Evolutionary conservation across 2,329 filamentous ascomycete genomes (phyloP).

Genomic region (Mycosphaerella sp.): DNA sequence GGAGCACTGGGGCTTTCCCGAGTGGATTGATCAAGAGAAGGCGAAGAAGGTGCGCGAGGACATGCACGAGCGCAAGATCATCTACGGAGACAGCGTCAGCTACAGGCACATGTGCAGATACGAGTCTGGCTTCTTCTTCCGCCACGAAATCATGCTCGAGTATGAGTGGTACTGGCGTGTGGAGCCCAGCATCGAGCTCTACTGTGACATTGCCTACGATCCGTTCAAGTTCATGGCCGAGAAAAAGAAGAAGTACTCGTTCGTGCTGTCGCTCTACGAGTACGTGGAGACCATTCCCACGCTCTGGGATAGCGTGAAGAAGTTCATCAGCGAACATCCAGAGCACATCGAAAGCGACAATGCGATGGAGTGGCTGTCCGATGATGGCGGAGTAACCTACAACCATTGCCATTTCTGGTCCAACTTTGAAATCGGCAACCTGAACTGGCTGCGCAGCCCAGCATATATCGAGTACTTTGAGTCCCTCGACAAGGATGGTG

Average conservation of each 20-base stretch:
- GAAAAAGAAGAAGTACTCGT: conserved; percentile 96
- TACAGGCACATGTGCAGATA: conserved; percentile 99
- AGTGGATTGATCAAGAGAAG: conserved; percentile 92
- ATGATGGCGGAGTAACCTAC: conserved; percentile 85
- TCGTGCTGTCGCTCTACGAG: conserved; percentile 91
- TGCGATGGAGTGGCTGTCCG: conserved; percentile 83
- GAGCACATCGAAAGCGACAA: conserved; percentile 82
- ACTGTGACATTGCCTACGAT: conserved; percentile 92
- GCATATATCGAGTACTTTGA: conserved; percentile 89
- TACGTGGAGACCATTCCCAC: conserved; percentile 95
- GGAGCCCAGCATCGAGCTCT: conserved; percentile 93
- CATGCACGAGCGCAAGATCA: conserved; percentile 91
- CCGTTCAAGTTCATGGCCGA: conserved; percentile 96
- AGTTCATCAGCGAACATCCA: conserved; percentile 84
- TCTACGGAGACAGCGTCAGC: conserved; percentile 94
- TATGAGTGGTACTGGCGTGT: conserved; percentile 99
- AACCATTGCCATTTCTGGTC: conserved; percentile 99
- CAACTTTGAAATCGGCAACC: conserved; percentile 94
- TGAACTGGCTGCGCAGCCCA: conserved; percentile 87
- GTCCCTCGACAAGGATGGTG: conserved; percentile 78
- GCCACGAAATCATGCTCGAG: conserved; percentile 83
- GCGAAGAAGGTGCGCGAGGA: conserved; percentile 85
- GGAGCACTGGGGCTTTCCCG: conserved; percentile 96
- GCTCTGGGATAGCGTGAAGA: conserved; percentile 90
- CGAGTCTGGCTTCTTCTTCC: conserved; percentile 99